A percentile compares a stretch with the other conserved stretches of the same genome.
These are phyloP conservation scores for Phallus indusiatus DNA, from an alignment of 768 basidiomycete genomes.

Conservation along the genomic window DNA sequence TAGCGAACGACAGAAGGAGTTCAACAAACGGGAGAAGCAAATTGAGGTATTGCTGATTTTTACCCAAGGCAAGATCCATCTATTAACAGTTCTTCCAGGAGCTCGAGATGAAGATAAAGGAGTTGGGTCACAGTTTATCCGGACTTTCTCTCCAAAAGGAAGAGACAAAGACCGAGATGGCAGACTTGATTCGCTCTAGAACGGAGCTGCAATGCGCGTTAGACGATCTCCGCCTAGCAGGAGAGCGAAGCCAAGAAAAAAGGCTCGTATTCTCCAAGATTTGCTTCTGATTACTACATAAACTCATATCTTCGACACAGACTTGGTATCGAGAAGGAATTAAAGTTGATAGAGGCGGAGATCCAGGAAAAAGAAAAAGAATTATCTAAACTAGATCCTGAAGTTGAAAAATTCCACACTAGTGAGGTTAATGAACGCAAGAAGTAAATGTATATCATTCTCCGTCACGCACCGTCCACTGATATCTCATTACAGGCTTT, in stretches of 20 bases:
- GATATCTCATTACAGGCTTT: constrained; percentile 39
- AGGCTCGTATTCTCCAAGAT: background rate
- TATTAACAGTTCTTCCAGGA: constrained; percentile 33
- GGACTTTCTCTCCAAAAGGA: constrained; percentile 59
- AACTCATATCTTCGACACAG: background rate
- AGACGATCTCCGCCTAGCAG: constrained; percentile 62
- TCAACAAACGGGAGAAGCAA: constrained; percentile 73
- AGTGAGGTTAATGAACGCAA: background rate
- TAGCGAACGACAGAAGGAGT: constrained; percentile 75
- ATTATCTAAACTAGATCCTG: constrained; percentile 56
- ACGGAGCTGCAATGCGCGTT: constrained; percentile 84
- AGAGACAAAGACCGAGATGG: constrained; percentile 74
- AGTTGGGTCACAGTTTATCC: constrained; percentile 61
- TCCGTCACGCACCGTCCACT: background rate
- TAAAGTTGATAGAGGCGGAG: constrained; percentile 46
- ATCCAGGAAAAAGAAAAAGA: constrained; percentile 54
- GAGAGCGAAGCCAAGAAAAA: constrained; percentile 47
- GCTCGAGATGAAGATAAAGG: constrained; percentile 63
- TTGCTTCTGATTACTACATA: background rate
- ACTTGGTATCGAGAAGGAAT: constrained; percentile 43
- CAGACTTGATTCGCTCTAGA: constrained; percentile 73
- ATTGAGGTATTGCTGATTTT: constrained; percentile 51
- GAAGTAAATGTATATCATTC: background rate
- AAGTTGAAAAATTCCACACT: constrained; percentile 13
- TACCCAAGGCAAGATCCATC: background rate